Percentiles rank a stretch among this genome's conserved stretches.
phyloP scores from a whole-genome alignment of 768 basidiomycete species.

The Floccularia luteovirens region DNA sequence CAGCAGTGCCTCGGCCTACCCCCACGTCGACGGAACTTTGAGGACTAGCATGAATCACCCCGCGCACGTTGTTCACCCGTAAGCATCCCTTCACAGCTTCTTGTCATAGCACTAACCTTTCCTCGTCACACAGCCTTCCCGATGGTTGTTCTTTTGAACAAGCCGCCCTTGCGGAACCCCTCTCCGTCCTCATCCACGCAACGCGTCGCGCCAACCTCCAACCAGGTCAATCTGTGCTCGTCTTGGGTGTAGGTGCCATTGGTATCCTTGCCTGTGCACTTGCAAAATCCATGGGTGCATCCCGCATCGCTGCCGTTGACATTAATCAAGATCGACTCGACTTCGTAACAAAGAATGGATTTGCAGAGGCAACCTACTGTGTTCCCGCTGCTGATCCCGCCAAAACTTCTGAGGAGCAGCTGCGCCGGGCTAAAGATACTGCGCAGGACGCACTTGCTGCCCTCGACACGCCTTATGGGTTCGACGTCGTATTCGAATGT shows the following conservation, averaged over 20 bases:
- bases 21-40: conserved; percentile 90
- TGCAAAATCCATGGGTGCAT: conserved; percentile 64
- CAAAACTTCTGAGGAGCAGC: conserved; percentile 49
- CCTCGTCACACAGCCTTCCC: conserved; percentile 47
- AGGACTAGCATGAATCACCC: conserved; percentile 88
- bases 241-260: conserved; percentile 91
- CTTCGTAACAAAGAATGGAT: conserved; percentile 70
- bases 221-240: conserved; percentile 66
- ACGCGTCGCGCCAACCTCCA: conserved; percentile 34
- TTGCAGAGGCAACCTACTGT: conserved; percentile 68
- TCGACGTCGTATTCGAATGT: conserved; percentile 92
- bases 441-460: conserved; percentile 40
- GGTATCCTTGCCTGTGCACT: conserved; percentile 85
- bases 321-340: conserved; percentile 79
- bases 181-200: conserved; percentile 80
- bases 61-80: conserved; percentile 81
- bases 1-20: conserved; percentile 83
- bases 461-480: conserved; percentile 67
- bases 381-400: conserved; percentile 42
- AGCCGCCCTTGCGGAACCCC: conserved; percentile 88
- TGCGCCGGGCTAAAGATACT: conserved; percentile 52
- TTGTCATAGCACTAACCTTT: conserved; percentile 4
- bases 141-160: conserved; percentile 68
- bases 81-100: conserved; percentile 23
- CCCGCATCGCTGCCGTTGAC: conserved; percentile 70